phyloP scores from a whole-genome alignment of 345 rosid genomes.

The Pseudoturritis turrita region DNA sequence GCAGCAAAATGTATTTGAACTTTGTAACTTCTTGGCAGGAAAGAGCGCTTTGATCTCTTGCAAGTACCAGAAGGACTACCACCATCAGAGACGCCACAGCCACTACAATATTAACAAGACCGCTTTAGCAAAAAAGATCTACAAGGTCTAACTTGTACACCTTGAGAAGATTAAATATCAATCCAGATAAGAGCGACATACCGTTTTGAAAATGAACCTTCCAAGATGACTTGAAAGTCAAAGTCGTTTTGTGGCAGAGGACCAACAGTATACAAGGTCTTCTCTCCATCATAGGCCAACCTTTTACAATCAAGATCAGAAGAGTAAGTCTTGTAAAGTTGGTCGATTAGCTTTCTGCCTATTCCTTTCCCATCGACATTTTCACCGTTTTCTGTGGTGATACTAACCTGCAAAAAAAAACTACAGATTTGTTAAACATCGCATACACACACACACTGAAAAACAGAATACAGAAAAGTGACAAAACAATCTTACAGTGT shows the following conservation, averaged over 20 bases:
- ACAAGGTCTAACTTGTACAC: conserved; percentile 14
- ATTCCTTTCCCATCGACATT: conserved; percentile 57
- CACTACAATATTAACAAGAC: conserved; percentile 25
- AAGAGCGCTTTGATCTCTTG: conserved; percentile 60
- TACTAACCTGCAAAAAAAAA: conserved; percentile 53
- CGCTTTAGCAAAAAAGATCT: background rate
- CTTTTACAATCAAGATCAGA: conserved; percentile 55
- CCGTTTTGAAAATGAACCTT: conserved; percentile 59
- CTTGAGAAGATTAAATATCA: background rate
- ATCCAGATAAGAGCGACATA: conserved; percentile 23
- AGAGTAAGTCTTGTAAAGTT: conserved; percentile 59
- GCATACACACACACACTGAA: background rate
- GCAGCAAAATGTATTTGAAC: conserved; percentile 57
- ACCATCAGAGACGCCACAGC: conserved; percentile 30
- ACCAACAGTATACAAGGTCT: conserved; percentile 66
- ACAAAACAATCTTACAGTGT: conserved; percentile 49
- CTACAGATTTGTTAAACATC: background rate
- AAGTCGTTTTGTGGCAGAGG: conserved; percentile 61
- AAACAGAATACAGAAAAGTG: conserved; percentile 6
- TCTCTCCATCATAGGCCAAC: conserved; percentile 86
- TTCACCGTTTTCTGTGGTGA: conserved; percentile 49
- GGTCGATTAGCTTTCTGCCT: conserved; percentile 67
- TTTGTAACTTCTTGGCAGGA: conserved; percentile 48
- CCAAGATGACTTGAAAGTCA: conserved; percentile 60
- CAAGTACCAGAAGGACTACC: conserved; percentile 33